Evolutionary conservation across 2,329 filamentous ascomycete species (phyloP).

Genomic region (Penicillium sp.): DNA sequence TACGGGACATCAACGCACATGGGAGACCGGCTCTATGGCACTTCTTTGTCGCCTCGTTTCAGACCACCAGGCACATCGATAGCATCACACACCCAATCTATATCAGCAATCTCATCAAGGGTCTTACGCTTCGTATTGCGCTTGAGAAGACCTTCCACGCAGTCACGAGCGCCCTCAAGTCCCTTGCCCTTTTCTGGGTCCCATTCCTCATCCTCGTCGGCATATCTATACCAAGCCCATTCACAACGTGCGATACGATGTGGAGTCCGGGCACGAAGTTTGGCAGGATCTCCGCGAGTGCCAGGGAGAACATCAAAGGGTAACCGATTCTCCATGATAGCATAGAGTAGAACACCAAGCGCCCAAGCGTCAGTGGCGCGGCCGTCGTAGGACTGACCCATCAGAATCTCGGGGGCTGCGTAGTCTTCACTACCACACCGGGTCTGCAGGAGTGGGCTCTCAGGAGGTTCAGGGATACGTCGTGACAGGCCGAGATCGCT

Average conservation of each 20-base stretch:
- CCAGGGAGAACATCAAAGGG: conserved; percentile 89
- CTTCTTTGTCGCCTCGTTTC: conserved; percentile 53
- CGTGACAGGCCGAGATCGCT: conserved; percentile 90
- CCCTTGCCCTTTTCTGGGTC: conserved; percentile 65
- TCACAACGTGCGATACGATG: conserved; percentile 95
- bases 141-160: conserved; percentile 81
- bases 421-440: conserved; percentile 97
- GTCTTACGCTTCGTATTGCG: conserved; percentile 76
- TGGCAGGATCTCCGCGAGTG: conserved; percentile 67
- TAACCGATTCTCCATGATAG: conserved; percentile 85
- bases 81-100: conserved; percentile 73
- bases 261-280: conserved; percentile 76
- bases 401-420: conserved; percentile 90
- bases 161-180: conserved; percentile 71
- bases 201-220: conserved; percentile 81
- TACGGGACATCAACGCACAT: conserved; percentile 6
- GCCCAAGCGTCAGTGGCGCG: conserved; percentile 93
- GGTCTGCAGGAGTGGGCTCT: conserved; percentile 85
- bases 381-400: conserved; percentile 92
- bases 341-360: conserved; percentile 87
- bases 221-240: conserved; percentile 90
- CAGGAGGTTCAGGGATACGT: conserved; percentile 67
- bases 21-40: conserved; percentile 39
- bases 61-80: conserved; percentile 64
- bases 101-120: conserved; percentile 68